Conservation (phyloP, 2,329 filamentous ascomycete genomes). For the Salinomyces thailandicus region DNA sequence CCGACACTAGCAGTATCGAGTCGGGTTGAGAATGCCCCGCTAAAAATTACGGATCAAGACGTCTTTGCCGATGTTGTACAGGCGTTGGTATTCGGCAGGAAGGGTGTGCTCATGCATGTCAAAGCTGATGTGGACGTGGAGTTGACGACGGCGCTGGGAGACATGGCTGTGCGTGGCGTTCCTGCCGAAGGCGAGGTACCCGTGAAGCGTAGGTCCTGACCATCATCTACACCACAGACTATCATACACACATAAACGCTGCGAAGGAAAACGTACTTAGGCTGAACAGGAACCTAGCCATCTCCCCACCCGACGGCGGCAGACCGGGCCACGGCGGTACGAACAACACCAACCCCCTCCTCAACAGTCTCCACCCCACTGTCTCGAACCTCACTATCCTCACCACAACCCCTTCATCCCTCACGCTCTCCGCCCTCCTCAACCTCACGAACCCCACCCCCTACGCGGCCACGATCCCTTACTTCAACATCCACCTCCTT, state of each 20-base stretch:
- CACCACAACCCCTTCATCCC: slow-evolving; percentile 59
- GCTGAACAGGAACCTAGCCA: slow-evolving; percentile 4
- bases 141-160: slow-evolving; percentile 69
- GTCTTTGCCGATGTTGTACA: slow-evolving; percentile 75
- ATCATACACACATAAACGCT: slow-evolving; percentile 7
- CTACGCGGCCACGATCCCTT: slow-evolving; percentile 76
- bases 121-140: slow-evolving; percentile 73
- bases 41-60: slow-evolving; percentile 70
- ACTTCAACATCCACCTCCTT: slow-evolving; percentile 62
- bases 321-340: neutral
- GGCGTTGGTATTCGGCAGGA: slow-evolving; percentile 62
- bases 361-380: slow-evolving; percentile 42
- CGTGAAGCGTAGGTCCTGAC: slow-evolving; percentile 73
- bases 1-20: slow-evolving; percentile 64
- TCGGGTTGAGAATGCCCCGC: slow-evolving; percentile 63
- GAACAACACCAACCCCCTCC: neutral
- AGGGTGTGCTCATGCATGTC: slow-evolving; percentile 60
- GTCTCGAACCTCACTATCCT: slow-evolving; percentile 62
- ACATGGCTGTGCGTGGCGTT: slow-evolving; percentile 70
- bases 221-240: too few relatives aligned
- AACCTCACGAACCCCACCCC: slow-evolving; percentile 86
- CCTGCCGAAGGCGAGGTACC: slow-evolving; percentile 75
- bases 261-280: slow-evolving; percentile 5
- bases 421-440: slow-evolving; percentile 60
- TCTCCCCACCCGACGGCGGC: neutral